Conservation (phyloP, 345 rosid genomes). For the Bruguiera sexangula region DNA sequence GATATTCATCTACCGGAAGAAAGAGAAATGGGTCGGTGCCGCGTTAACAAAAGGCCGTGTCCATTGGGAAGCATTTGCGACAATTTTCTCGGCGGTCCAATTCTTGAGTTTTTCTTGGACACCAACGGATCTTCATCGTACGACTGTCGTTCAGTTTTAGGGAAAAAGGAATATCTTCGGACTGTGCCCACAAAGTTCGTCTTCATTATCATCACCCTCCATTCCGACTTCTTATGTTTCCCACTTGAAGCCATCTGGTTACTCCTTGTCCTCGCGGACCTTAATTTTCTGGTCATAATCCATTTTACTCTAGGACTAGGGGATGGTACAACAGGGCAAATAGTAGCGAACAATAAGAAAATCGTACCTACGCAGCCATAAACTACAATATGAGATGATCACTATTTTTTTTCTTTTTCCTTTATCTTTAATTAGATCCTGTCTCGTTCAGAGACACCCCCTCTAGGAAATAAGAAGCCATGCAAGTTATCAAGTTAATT, state of each 20-base stretch:
- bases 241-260: too few species aligned
- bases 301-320: background rate
- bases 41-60: conserved; percentile 14
- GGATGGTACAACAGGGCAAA: conserved; percentile 19
- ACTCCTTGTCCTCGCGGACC: too few species aligned
- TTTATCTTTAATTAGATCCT: too few species aligned
- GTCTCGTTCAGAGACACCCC: too few species aligned
- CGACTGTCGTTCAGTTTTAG: background rate
- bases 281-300: too few species aligned
- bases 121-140: background rate
- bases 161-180: background rate
- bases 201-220: too few species aligned
- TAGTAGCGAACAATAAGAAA: conserved; percentile 41
- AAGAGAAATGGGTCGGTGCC: conserved; percentile 22
- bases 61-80: conserved; percentile 14
- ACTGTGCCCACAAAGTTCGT: background rate
- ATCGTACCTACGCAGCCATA: conserved; percentile 43
- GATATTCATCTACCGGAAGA: conserved; percentile 14
- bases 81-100: conserved; percentile 11
- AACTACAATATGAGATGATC: conserved; percentile 13
- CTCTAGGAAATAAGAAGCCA: too few species aligned
- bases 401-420: too few species aligned
- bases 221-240: too few species aligned
- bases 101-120: background rate
- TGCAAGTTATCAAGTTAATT: too few species aligned